Conservation (phyloP, 257 asterid genomes). For the Parsonsia alboflavescens region DNA sequence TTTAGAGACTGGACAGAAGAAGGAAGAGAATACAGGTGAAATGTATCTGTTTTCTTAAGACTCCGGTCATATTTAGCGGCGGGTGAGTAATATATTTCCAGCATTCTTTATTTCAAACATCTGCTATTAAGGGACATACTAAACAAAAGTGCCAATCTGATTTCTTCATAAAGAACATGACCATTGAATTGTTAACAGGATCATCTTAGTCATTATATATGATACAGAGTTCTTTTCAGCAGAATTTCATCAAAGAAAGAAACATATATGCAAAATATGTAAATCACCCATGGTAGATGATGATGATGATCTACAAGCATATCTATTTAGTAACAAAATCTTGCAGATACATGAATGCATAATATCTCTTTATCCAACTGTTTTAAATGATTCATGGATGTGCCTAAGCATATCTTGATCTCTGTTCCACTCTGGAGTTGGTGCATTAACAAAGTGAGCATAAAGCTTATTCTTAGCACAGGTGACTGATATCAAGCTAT, state of each 20-base stretch:
- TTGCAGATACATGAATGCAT: conserved; percentile 3
- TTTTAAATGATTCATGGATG: conserved; percentile 77
- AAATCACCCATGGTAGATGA: neutral
- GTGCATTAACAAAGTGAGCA: conserved; percentile 94
- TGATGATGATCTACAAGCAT: neutral
- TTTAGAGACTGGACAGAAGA: neutral
- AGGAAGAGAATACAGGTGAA: neutral
- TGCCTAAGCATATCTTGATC: conserved; percentile 71
- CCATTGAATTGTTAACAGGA: too few species aligned
- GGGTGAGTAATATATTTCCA: neutral
- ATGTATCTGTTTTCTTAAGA: neutral
- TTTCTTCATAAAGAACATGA: neutral
- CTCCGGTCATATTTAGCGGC: neutral
- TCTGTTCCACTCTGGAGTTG: conserved; percentile 68
- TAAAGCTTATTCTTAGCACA: conserved; percentile 86
- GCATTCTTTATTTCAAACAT: neutral
- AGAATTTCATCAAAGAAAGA: neutral
- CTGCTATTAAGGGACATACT: neutral
- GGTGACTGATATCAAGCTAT: conserved; percentile 84
- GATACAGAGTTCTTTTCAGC: neutral
- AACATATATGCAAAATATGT: neutral
- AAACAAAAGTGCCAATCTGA: neutral
- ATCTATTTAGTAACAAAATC: conserved; percentile 11
- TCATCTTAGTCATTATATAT: neutral
- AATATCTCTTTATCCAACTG: conserved; percentile 40